Evolutionary conservation across 495 filamentous ascomycete species (phyloP).

Genomic region (Apodospora peruviana): DNA sequence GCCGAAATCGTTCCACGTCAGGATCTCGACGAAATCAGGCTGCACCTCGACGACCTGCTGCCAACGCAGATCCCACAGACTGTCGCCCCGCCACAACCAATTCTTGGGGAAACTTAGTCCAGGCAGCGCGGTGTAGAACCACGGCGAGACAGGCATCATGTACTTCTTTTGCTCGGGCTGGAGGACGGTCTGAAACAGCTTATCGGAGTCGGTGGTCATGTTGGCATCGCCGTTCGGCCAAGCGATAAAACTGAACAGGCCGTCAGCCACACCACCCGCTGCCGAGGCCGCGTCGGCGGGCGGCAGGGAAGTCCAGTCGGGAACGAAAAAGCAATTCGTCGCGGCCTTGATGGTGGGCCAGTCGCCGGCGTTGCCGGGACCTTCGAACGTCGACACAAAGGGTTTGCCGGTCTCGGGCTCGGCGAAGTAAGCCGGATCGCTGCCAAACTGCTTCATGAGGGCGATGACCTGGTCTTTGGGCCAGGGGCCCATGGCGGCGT

Average conservation of each 20-base stretch:
- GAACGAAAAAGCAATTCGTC: slow-evolving; percentile 25
- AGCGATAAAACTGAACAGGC: slow-evolving; percentile 47
- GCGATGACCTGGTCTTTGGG: slow-evolving; percentile 35
- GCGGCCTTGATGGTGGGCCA: slow-evolving; percentile 24
- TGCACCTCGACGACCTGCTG: slow-evolving; percentile 42
- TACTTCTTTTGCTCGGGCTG: slow-evolving; percentile 36
- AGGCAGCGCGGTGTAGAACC: slow-evolving; percentile 58
- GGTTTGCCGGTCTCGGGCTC: slow-evolving; percentile 33
- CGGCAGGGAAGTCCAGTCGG: slow-evolving; percentile 27
- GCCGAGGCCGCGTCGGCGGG: slow-evolving; percentile 3
- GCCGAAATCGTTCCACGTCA: slow-evolving; percentile 69
- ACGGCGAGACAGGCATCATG: slow-evolving; percentile 56
- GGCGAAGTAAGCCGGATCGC: slow-evolving; percentile 44
- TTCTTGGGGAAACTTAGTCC: slow-evolving; percentile 55
- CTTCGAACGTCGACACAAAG: slow-evolving; percentile 54
- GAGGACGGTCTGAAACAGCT: slow-evolving; percentile 33
- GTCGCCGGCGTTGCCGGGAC: slow-evolving; percentile 18
- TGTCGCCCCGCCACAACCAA: slow-evolving; percentile 54
- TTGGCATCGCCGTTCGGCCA: slow-evolving; percentile 45
- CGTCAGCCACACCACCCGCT: slow-evolving; percentile 43
- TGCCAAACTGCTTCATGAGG: slow-evolving; percentile 42
- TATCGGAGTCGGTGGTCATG: slow-evolving; percentile 42
- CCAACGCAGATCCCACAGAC: slow-evolving; percentile 57
- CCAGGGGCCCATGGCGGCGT: slow-evolving; percentile 34
- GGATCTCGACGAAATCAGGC: slow-evolving; percentile 55